Conservation (phyloP, 768 basidiomycete species). For the Chalciporus piperatus region DNA sequence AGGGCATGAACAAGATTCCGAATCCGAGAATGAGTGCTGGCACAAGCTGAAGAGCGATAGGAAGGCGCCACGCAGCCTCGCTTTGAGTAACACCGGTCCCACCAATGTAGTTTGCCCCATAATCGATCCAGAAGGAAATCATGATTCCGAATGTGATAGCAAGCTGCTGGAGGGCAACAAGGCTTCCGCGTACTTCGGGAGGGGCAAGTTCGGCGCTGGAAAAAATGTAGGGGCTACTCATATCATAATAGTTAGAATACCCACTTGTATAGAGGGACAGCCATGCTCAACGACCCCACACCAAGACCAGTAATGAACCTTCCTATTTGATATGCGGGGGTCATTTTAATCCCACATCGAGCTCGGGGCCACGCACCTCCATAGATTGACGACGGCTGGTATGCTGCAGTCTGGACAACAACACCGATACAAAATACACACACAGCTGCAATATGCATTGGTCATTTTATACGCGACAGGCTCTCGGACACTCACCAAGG, state of each 20-base stretch:
- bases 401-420: slow-evolving; percentile 65
- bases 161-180: slow-evolving; percentile 79
- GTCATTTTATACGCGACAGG: neutral
- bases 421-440: slow-evolving; percentile 68
- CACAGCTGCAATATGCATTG: slow-evolving; percentile 42
- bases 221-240: neutral
- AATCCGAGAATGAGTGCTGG: slow-evolving; percentile 69
- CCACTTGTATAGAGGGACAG: slow-evolving; percentile 75
- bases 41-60: slow-evolving; percentile 69
- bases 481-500: slow-evolving; percentile 37
- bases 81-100: slow-evolving; percentile 54
- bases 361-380: slow-evolving; percentile 40
- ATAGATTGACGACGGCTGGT: slow-evolving; percentile 58
- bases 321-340: slow-evolving; percentile 26
- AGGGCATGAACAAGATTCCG: slow-evolving; percentile 77
- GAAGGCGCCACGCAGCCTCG: slow-evolving; percentile 74
- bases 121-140: slow-evolving; percentile 51
- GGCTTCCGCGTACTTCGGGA: slow-evolving; percentile 76
- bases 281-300: slow-evolving; percentile 79
- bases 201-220: slow-evolving; percentile 57
- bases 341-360: neutral
- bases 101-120: slow-evolving; percentile 67
- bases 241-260: neutral
- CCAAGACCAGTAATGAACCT: slow-evolving; percentile 80
- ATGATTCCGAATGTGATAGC: slow-evolving; percentile 82